Evolutionary conservation across 2,329 filamentous ascomycete genomes (phyloP).

Genomic region (Pseudogymnoascus sp.): DNA sequence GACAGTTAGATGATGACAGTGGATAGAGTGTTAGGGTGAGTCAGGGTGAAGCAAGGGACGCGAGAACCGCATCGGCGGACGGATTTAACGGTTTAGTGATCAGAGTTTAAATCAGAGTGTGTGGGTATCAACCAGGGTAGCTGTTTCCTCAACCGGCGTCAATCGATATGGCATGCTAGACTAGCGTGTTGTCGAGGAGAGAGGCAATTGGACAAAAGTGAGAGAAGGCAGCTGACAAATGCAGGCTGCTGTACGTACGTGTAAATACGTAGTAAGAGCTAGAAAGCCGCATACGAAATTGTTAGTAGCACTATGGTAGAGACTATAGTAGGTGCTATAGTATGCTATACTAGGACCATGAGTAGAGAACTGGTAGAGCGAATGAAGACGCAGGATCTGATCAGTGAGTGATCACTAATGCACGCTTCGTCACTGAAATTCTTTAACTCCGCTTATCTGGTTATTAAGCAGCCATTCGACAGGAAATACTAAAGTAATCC

Average conservation of each 20-base stretch:
- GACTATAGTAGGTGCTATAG: neutral
- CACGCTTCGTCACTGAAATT: neutral
- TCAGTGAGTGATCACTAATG: neutral
- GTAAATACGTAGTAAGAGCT: neutral
- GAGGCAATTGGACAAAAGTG: neutral
- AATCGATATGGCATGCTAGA: neutral
- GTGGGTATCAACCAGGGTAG: slow-evolving; percentile 1
- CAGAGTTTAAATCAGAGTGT: neutral
- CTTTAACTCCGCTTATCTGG: neutral
- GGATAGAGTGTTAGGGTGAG: neutral
- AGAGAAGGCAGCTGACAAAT: neutral
- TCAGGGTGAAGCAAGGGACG: neutral
- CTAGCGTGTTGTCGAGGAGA: neutral
- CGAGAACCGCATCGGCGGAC: neutral
- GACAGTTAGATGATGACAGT: neutral
- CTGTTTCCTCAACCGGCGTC: neutral
- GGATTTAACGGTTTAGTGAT: neutral
- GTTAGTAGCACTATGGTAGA: neutral
- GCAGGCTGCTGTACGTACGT: neutral
- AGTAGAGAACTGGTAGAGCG: neutral
- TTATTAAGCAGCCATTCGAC: neutral
- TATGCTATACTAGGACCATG: neutral
- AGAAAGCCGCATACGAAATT: neutral
- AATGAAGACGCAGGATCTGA: neutral
- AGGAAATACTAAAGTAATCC: too few species aligned